These are phyloP conservation scores for Lignosus rhinocerotis DNA, from an alignment of 1,284 basidiomycete species.

Conservation along the genomic window DNA sequence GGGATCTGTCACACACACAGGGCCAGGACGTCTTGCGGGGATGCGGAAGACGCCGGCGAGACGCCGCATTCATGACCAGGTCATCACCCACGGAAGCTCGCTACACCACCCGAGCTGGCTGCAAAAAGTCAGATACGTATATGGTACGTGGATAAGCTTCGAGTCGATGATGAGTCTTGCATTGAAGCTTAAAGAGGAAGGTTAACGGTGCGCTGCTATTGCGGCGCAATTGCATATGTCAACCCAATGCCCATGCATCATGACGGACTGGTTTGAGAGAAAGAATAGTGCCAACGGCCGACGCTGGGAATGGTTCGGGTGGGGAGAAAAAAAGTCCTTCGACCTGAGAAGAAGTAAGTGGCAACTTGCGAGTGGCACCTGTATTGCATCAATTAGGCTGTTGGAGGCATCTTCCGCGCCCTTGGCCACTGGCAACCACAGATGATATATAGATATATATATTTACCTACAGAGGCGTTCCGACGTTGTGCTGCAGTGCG, in stretches of 20 bases:
- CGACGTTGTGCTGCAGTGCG: not conserved
- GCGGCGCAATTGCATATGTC: slow-evolving; percentile 9
- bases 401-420: not conserved
- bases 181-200: not conserved
- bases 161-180: slow-evolving; percentile 8
- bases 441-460: no score
- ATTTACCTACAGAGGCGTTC: not conserved
- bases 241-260: not conserved
- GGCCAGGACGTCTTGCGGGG: not conserved
- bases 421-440: not conserved
- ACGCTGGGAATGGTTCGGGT: not conserved
- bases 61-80: not conserved
- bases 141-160: slow-evolving; percentile 20
- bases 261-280: not conserved
- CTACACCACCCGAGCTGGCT: slow-evolving; percentile 13
- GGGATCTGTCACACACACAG: slow-evolving; percentile 3
- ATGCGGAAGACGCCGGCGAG: slow-evolving; percentile 12
- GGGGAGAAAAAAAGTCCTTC: slow-evolving; percentile 6
- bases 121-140: slow-evolving; percentile 5
- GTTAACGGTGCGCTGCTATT: not conserved
- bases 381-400: not conserved
- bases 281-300: slow-evolving; percentile 8
- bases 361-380: slow-evolving; percentile 1
- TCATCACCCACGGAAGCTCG: slow-evolving; percentile 4
- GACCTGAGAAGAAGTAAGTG: slow-evolving; percentile 7